Base-by-base conservation (phyloP, 108 stramenopile genomes). In the Aurantiochytrium sp. region DNA sequence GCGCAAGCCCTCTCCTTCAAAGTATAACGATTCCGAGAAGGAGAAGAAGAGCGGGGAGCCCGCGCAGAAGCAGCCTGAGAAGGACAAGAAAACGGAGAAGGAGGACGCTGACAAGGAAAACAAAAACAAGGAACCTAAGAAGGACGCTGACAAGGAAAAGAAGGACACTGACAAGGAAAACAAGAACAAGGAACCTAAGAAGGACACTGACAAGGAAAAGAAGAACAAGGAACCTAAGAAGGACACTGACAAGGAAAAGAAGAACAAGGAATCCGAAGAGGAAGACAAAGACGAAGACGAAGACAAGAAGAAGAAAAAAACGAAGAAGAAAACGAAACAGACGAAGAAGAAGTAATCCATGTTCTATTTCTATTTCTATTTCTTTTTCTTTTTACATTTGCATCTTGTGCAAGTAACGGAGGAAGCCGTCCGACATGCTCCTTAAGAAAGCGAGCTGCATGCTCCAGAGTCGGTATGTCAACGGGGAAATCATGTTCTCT, bases 301-400 rank as follows among this genome's bases (percentile, higher is more conserved):
- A 34, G 19, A 52, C 27, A 3, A 85, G 15, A 55, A 86, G 52
- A 4, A 52, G 27, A 22, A 85, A 3, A 85, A 85, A 1, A 31
- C 4, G 52, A 86, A 85, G 31, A 27, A 54, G 52, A 88, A 54
- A 53, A 3, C 85, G 88, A 53, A 88, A 69, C 42, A 88, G 53
- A 37, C 45, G 34, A 27, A 89, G 88, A 87, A 86, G 55, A 87
- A 89, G 69, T 30, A 86, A 54, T n/a, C n/a, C n/a, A n/a, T n/a
- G n/a, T n/a, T n/a, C n/a, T n/a, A n/a, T n/a, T n/a, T n/a, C n/a
- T n/a, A n/a, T n/a, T n/a, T n/a, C n/a, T n/a, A n/a, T n/a, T n/a
- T n/a, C n/a, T n/a, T n/a, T n/a, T n/a, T n/a, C n/a, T n/a, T n/a
- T n/a, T n/a, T n/a, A n/a, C n/a, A n/a, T n/a, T n/a, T n/a, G n/a